A percentile compares a stretch with the other conserved stretches of the same genome.
phyloP scores from a whole-genome alignment of 345 rosid species.

The Brassica nigra region DNA sequence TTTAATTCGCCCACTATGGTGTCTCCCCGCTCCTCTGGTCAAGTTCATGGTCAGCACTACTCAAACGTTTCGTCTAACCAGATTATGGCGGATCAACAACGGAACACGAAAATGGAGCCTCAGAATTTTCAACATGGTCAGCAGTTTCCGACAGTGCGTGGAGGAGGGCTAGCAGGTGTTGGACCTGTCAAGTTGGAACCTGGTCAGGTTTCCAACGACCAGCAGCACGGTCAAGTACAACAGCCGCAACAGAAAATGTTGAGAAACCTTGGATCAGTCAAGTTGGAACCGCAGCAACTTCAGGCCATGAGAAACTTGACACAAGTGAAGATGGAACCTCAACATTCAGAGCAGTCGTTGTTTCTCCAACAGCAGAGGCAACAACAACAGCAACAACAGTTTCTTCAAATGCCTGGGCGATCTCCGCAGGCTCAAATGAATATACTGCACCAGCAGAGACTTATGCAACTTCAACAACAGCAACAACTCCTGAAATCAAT shows the following conservation, averaged over 20 bases:
- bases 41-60: slow-evolving; percentile 80
- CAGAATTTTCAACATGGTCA: slow-evolving; percentile 81
- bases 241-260: slow-evolving; percentile 50
- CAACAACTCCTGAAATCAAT: slow-evolving; percentile 81
- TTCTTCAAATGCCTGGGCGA: slow-evolving; percentile 83
- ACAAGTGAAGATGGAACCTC: slow-evolving; percentile 78
- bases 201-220: slow-evolving; percentile 66
- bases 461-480: slow-evolving; percentile 76
- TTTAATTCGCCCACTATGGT: slow-evolving; percentile 49
- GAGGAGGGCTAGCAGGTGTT: slow-evolving; percentile 68
- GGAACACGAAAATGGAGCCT: slow-evolving; percentile 61
- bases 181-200: slow-evolving; percentile 88
- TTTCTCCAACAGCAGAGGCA: slow-evolving; percentile 74
- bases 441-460: slow-evolving; percentile 73
- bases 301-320: slow-evolving; percentile 63
- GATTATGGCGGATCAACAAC: slow-evolving; percentile 68
- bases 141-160: slow-evolving; percentile 58
- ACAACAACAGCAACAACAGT: slow-evolving; percentile 68
- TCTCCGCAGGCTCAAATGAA: slow-evolving; percentile 79
- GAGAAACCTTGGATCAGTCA: slow-evolving; percentile 67
- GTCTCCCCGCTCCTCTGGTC: slow-evolving; percentile 51
- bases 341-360: slow-evolving; percentile 73
- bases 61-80: slow-evolving; percentile 61
- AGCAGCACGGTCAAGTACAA: slow-evolving; percentile 24
- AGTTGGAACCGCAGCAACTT: slow-evolving; percentile 65